Base-by-base conservation (phyloP, 306 rosid species). In the Oxytropis ochrocephala region DNA sequence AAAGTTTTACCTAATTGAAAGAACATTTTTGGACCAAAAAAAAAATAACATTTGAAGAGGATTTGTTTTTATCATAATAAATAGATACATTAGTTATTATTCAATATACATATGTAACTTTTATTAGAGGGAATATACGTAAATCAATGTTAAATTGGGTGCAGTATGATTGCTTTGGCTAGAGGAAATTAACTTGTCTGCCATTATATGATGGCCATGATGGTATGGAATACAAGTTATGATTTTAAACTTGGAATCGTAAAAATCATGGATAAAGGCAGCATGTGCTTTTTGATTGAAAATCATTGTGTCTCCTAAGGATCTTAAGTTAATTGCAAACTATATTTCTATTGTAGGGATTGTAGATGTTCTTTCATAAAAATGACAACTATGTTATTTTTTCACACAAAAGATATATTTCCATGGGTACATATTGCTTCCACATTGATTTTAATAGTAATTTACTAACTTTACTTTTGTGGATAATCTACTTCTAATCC, bases 201-300 rank as follows among this genome's bases (percentile, higher is more conserved):
- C 87, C 82, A 80, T 84, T 74, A 58, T 24, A 64, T 47, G 62
- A 54, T 57, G 72, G 67, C 48, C 54, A 80, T 78, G 74, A 78
- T 54, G 76, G 67, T 43, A 52, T 65, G 77, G 56, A 70, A 54
- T 76, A 69, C 63, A 66, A 69, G 30, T 51, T 57, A 72, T 85
- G 76, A 72, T 82, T 80, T 79, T 59, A 52, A 63, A 72, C 19
- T 70, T 19, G 87, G 85, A 73, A 85, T 85, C 85, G 86, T 81
- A 85, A 53, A 85, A 33, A 58, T 39, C 64, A 76, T 70, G 56
- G 70, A 43, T 30, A 48, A 50, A 11, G 12, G 50, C 33, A 57
- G 33, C 48, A 44, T 52, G 70, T 47, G 64, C 78, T 64, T 41
- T 64, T 78, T 3, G 11, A 72, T 78, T 57, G 11, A 57, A 56